phyloP scores from a whole-genome alignment of 208 protist genomes.

The Wallacemonas sp. region DNA sequence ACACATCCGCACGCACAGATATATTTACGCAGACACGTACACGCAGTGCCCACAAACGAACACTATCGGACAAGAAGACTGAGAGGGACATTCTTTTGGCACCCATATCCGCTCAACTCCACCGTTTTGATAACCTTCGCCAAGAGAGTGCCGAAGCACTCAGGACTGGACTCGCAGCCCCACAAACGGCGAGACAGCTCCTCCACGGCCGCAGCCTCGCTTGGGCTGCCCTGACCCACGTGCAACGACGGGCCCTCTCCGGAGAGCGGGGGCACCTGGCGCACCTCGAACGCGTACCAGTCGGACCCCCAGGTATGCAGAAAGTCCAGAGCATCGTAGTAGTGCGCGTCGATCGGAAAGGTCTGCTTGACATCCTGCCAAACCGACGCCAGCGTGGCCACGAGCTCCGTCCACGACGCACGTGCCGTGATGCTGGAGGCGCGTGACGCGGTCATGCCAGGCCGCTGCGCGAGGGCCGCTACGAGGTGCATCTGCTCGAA shows the following conservation, averaged over 20 bases:
- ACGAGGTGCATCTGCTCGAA: no score
- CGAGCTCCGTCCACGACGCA: background rate
- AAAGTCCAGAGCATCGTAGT: conserved; percentile 28
- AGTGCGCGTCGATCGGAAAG: conserved; percentile 26
- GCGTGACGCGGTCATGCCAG: no score
- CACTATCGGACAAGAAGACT: background rate
- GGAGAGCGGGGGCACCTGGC: background rate
- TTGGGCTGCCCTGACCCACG: background rate
- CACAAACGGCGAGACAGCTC: background rate
- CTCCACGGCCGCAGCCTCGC: background rate
- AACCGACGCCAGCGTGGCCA: background rate
- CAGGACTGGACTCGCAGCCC: background rate
- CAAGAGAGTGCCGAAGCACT: conserved; percentile 4
- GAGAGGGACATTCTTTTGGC: background rate
- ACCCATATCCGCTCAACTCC: conserved; percentile 5
- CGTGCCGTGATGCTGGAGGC: background rate
- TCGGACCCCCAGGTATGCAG: conserved; percentile 23
- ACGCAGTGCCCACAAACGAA: background rate
- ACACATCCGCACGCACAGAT: no score
- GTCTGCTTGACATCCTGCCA: conserved; percentile 20
- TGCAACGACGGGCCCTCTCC: background rate
- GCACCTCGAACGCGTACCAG: conserved; percentile 13
- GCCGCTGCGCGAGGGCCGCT: no score
- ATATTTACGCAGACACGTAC: background rate
- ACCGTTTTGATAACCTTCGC: conserved; percentile 1